Base-by-base conservation (phyloP, 1,139 yeast genomes). In the Pichia sp. region DNA sequence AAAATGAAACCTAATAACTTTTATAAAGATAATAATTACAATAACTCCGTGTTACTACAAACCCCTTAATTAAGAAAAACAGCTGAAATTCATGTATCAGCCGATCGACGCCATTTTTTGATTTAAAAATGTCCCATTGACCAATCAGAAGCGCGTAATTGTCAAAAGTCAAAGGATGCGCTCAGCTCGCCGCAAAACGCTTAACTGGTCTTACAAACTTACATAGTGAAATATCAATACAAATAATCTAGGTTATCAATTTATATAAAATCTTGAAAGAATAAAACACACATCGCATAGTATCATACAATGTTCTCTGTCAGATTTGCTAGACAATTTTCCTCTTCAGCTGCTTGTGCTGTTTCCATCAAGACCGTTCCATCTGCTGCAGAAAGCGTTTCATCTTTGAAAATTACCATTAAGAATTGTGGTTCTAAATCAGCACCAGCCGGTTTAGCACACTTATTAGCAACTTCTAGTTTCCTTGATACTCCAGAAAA, bases 351-450 rank as follows among this genome's bases (percentile, higher is more conserved):
- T 23, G 40, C 45, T 30, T 50, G 52, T 48, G 50, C 50, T n/a
- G 66, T 74, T 56, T 73, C 73, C 58, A 61, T 74, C 52, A 63
- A 70, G 43, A 56, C 79, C 23, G 55, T 48, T 37, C 56, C 62
- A 40, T 47, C 56, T 9, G 66, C 77, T 36, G 60, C 73, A 22
- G 49, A 57, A 25, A 49, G 55, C 51, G 81, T 87, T 49, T 79
- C 90, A 52, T 73, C 87, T 55, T 73, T 95, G 58, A 70, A 69
- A 41, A 69, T 77, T 48, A 72, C 92, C 41, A 86, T 92, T 51
- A 86, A 85, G 54, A 80, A 82, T 63, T 95, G 90, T 53, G 98
- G 98, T 55, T 78, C 97, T 50, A 85, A 94, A 65, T 74, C 78
- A 64, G 81, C 89, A 51, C 50, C 59, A 33, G 51, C 61, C 22